Percentiles rank a stretch among this genome's conserved stretches.
Conservation (phyloP, 495 filamentous ascomycete genomes). For the Choiromyces venosus region DNA sequence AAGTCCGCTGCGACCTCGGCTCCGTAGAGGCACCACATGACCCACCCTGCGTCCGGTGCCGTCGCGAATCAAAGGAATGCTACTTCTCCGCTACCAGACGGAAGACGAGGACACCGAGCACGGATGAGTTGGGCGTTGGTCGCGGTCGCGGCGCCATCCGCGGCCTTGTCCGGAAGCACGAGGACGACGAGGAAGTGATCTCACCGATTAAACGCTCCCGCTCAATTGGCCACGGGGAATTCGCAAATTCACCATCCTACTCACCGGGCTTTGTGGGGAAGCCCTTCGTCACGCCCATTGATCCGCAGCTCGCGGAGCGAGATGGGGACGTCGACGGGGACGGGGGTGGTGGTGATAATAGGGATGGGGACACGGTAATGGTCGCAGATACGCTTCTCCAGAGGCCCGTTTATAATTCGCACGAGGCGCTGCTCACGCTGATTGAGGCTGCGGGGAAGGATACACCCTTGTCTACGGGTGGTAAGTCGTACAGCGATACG, state of each 20-base stretch:
- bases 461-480: constrained; percentile 26
- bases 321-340: constrained; percentile 16
- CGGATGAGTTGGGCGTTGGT: constrained; percentile 48
- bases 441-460: constrained; percentile 55
- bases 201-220: constrained; percentile 21
- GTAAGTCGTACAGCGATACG: constrained; percentile 30
- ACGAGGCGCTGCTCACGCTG: constrained; percentile 56
- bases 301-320: constrained; percentile 21
- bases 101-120: constrained; percentile 74
- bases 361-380: constrained; percentile 34
- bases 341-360: too few species aligned
- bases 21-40: constrained; percentile 91
- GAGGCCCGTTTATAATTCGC: constrained; percentile 55
- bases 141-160: constrained; percentile 52
- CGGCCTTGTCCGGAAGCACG: constrained; percentile 44
- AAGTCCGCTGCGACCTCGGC: constrained; percentile 89
- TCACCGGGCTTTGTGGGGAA: constrained; percentile 17
- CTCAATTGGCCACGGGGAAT: constrained; percentile 31
- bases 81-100: constrained; percentile 93
- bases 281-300: constrained; percentile 22
- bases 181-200: constrained; percentile 25
- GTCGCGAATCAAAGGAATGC: constrained; percentile 76
- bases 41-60: constrained; percentile 89
- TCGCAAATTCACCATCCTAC: constrained; percentile 23
- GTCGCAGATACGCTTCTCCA: constrained; percentile 54